Evolutionary conservation across 768 basidiomycete genomes (phyloP), one percentile per base, ranked within the genome.

Genomic region (Amyloporia xantha): DNA sequence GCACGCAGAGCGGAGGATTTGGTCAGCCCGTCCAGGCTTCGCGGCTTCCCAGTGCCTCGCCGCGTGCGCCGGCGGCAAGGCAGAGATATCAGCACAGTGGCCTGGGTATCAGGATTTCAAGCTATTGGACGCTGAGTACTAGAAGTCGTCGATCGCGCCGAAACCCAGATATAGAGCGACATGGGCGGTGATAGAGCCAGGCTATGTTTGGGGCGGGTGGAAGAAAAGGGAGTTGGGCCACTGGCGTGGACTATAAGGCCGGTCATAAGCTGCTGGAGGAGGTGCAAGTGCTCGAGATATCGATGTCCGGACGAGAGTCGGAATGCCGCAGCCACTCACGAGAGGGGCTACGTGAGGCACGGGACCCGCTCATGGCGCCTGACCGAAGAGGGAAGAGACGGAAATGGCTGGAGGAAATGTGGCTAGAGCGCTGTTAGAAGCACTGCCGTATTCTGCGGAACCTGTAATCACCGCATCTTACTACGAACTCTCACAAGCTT

Each of bases 21-120:
- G 89, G 68, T 91, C 86, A 19, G 88, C 85, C 81, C 83, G 90
- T 60, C 89, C 89, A 40, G 90, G 64, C 26, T 65, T 70, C n/a
- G n/a, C n/a, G 3, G 86, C 81, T 44, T 78, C 74, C 23, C 65
- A 57, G 66, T 89, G 90, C 87, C 88, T 90, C 6, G 71, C 48
- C 28, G 87, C 85, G 63, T 87, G 88, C 6, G 67, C 68, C 4
- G 75, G 67, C 5, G 86, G 83, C 41, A 65, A 62, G 7, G 78
- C 75, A 21, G 61, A 33, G 27, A 64, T 67, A 61, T 87, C 78
- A 47, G 84, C 68, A 51, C 88, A n/a, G n/a, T n/a, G n/a, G n/a
- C n/a, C n/a, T n/a, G n/a, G n/a, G n/a, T n/a, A n/a, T 70, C 44
- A 61, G 62, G 2, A 81, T 77, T 45, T 71, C 71, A 59, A 88